Evolutionary conservation across 805 yeast genomes (phyloP).

Genomic region (Allodekkera sacchari): DNA sequence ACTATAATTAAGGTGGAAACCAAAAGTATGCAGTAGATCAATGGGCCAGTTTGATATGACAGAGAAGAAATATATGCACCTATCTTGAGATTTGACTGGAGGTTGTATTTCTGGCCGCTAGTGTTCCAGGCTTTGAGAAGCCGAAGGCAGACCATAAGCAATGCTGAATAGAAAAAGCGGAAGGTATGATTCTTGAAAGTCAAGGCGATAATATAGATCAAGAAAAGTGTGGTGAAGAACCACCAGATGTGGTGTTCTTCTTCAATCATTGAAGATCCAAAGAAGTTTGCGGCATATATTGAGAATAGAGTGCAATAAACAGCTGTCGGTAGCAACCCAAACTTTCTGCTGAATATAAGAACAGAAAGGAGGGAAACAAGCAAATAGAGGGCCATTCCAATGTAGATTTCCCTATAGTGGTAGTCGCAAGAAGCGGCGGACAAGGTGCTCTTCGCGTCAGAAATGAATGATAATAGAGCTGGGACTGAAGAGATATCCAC

Average conservation of each 20-base stretch:
- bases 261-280: conserved; percentile 87
- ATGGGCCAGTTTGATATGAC: conserved; percentile 15
- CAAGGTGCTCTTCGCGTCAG: conserved; percentile 38
- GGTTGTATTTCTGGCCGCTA: conserved; percentile 74
- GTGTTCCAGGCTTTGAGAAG: conserved; percentile 76
- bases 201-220: conserved; percentile 9
- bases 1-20: conserved; percentile 8
- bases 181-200: conserved; percentile 7
- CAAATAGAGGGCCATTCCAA: conserved; percentile 29
- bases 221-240: conserved; percentile 47
- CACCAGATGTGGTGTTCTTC: conserved; percentile 98
- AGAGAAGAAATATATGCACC: conserved; percentile 31
- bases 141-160: conserved; percentile 36
- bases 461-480: conserved; percentile 27
- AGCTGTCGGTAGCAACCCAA: no score
- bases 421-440: conserved; percentile 68
- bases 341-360: conserved; percentile 15
- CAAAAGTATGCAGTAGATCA: conserved; percentile 11
- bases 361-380: conserved; percentile 23
- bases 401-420: conserved; percentile 40
- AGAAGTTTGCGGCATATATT: conserved; percentile 45
- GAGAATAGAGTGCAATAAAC: conserved; percentile 19
- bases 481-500: conserved; percentile 7
- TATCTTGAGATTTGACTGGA: conserved; percentile 40
- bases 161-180: conserved; percentile 8